phyloP scores from a whole-genome alignment of 768 basidiomycete species.

The Naganishia kalamii region DNA sequence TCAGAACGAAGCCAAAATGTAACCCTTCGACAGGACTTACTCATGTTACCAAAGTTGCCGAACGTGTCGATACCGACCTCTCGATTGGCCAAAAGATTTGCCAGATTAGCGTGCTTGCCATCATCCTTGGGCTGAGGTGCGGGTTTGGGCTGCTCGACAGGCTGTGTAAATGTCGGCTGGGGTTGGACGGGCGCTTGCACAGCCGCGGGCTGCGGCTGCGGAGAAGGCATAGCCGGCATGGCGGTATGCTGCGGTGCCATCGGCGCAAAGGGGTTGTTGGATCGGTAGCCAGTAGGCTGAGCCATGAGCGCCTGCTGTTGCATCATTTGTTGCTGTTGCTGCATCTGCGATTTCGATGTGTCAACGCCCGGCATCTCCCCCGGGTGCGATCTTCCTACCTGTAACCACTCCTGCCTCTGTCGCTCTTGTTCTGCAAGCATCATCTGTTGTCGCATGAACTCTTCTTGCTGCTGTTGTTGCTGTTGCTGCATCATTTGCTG shows the following conservation, averaged over 20 bases:
- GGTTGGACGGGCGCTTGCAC: conserved; percentile 41
- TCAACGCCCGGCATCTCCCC: conserved; percentile 38
- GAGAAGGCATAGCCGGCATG: conserved; percentile 25
- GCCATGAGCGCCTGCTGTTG: conserved; percentile 44
- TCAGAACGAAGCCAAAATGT: conserved; percentile 34
- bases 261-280: conserved; percentile 91
- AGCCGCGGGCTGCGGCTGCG: conserved; percentile 35
- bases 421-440: conserved; percentile 45
- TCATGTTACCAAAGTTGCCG: conserved; percentile 73
- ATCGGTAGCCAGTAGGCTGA: conserved; percentile 53
- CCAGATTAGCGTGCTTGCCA: conserved; percentile 67
- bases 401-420: conserved; percentile 47
- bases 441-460: conserved; percentile 51
- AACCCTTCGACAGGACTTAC: conserved; percentile 44
- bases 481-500: conserved; percentile 80
- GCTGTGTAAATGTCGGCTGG: conserved; percentile 49
- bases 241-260: conserved; percentile 30
- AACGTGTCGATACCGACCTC: conserved; percentile 95
- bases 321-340: conserved; percentile 34
- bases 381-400: conserved; percentile 21
- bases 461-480: conserved; percentile 50
- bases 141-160: conserved; percentile 44
- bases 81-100: conserved; percentile 69
- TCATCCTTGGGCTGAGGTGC: conserved; percentile 50
- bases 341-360: conserved; percentile 34